phyloP scores from a whole-genome alignment of 805 yeast genomes.

The Saccharomycopsis amapae region DNA sequence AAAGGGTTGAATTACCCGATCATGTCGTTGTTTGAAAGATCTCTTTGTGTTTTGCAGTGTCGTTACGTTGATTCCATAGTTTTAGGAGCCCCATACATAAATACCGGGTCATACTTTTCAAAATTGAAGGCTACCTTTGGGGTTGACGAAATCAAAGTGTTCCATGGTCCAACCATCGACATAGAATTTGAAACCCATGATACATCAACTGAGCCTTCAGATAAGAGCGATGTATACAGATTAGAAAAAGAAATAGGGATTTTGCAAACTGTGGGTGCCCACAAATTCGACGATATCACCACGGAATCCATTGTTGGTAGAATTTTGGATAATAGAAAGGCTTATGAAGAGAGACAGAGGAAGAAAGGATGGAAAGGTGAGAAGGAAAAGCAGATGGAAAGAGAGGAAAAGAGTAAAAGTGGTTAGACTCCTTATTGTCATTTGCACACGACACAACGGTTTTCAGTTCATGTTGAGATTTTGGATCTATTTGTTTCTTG shows the following conservation, averaged over 20 bases:
- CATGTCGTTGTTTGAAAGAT: conserved; percentile 82
- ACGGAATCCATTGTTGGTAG: conserved; percentile 68
- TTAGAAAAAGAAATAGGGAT: conserved; percentile 31
- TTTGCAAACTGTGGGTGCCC: conserved; percentile 40
- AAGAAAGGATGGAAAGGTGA: conserved; percentile 62
- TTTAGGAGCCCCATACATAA: conserved; percentile 57
- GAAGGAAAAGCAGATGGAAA: conserved; percentile 2
- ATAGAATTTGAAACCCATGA: conserved; percentile 30
- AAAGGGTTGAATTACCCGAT: conserved; percentile 68
- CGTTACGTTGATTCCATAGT: conserved; percentile 73
- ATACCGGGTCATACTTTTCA: conserved; percentile 35
- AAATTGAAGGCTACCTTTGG: conserved; percentile 27
- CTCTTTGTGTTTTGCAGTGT: conserved; percentile 84
- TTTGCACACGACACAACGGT: too few relatives aligned
- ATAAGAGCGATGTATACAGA: too few relatives aligned
- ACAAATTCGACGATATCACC: conserved; percentile 57
- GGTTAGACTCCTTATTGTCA: neutral
- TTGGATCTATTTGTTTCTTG: neutral
- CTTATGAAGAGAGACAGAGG: conserved; percentile 80
- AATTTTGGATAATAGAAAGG: conserved; percentile 57
- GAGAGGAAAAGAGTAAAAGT: neutral
- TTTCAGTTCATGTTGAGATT: neutral
- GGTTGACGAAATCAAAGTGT: conserved; percentile 37
- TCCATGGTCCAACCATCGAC: conserved; percentile 52
- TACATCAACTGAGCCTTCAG: conserved; percentile 20